Percentiles rank a stretch among this genome's conserved stretches.
phyloP scores from a whole-genome alignment of 2,329 filamentous ascomycete genomes.

The Nemania sp. region DNA sequence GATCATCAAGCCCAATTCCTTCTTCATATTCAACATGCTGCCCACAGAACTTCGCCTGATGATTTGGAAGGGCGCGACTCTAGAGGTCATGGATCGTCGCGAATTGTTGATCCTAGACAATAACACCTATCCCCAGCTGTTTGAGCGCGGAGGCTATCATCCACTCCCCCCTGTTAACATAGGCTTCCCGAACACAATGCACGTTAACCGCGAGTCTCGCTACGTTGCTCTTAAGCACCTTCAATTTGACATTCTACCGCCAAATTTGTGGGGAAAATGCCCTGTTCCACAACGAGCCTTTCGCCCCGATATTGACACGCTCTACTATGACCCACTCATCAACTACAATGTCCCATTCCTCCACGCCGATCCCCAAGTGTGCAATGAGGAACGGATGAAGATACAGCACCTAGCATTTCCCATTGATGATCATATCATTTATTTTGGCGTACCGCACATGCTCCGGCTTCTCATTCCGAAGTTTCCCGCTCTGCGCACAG shows the following conservation, averaged over 20 bases:
- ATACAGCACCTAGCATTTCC: constrained; percentile 11
- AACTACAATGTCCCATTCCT: too few species aligned
- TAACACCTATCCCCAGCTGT: too few species aligned
- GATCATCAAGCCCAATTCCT: background rate
- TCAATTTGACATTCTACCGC: background rate
- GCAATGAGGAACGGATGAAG: background rate
- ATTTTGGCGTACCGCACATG: too few species aligned
- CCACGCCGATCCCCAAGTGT: too few species aligned
- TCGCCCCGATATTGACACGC: constrained; percentile 24
- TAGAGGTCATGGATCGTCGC: constrained; percentile 6
- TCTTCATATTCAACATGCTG: constrained; percentile 15
- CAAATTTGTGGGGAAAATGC: constrained; percentile 6
- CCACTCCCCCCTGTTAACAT: constrained; percentile 15
- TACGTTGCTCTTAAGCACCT: background rate
- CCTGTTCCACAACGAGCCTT: constrained; percentile 18
- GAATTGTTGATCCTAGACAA: constrained; percentile 26
- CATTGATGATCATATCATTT: too few species aligned
- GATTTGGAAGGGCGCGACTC: constrained; percentile 24
- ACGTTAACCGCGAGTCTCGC: constrained; percentile 22
- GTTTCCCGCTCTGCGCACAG: constrained; percentile 4
- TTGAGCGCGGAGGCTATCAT: too few species aligned
- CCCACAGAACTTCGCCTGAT: constrained; percentile 26
- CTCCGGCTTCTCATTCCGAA: too few species aligned
- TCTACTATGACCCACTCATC: background rate
- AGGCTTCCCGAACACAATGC: constrained; percentile 18